These are phyloP conservation scores for Oryza rufipogon DNA, from an alignment of 176 grass and related monocot genomes.

Conservation along the genomic window DNA sequence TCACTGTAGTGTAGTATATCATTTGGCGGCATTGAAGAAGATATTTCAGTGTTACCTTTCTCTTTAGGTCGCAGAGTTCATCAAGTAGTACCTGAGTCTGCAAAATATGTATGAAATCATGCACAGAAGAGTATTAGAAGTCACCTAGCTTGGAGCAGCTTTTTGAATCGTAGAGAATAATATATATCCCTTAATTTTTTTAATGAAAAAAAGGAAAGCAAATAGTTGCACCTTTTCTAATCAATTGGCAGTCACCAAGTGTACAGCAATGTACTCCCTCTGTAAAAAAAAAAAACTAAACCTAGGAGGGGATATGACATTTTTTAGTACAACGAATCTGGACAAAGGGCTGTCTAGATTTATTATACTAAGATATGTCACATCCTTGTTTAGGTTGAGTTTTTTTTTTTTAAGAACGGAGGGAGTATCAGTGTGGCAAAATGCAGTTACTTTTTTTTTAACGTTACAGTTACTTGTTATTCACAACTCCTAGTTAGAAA, in stretches of 20 bases:
- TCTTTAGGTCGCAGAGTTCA: conserved; percentile 69
- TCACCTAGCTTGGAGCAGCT: background rate
- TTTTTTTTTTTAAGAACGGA: too few species aligned
- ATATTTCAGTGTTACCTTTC: conserved; percentile 47
- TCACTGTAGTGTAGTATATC: background rate
- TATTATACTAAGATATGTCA: too few species aligned
- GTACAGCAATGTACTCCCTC: background rate
- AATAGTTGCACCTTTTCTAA: background rate
- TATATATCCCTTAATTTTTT: background rate
- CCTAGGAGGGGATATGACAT: too few species aligned
- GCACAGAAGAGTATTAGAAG: conserved; percentile 13
- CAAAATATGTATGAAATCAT: conserved; percentile 19
- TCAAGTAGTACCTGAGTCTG: conserved; percentile 69
- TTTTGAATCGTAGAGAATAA: background rate
- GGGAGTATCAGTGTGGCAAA: background rate
- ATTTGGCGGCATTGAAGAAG: background rate
- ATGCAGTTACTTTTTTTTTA: background rate
- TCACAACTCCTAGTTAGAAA: background rate
- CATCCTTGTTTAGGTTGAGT: too few species aligned
- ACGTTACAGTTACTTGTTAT: background rate
- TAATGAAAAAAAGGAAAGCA: background rate
- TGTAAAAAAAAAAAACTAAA: too few species aligned
- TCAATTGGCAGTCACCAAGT: background rate
- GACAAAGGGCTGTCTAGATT: too few species aligned
- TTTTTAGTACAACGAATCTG: too few species aligned